Evolutionary conservation across 441 rosid genomes (phyloP), one percentile per base, ranked within the genome.

Genomic region (Corymbia citriodora): DNA sequence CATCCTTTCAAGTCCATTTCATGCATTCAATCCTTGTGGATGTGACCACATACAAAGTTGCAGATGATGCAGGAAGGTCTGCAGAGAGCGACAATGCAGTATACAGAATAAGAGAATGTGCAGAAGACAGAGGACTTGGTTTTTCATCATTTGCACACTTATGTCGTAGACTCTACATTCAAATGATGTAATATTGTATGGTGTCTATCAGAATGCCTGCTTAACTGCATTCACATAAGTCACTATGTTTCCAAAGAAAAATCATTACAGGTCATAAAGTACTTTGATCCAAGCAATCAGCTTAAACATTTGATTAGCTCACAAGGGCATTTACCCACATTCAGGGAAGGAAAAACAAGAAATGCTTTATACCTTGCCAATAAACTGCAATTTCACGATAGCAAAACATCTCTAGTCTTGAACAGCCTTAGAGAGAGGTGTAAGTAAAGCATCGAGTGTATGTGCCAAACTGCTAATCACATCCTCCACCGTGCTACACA

Each of bases 21-120:
- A 63, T 63, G 70, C 70, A 29, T 63, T n/a, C 9, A 3, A 29
- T 63, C 70, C 70, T 63, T 4, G 70, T 8, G 15, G 54, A 63
- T 33, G 29, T 63, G 70, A 63, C 70, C 70, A 14, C 17, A 1
- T 4, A 14, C 6, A 17, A 29, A 63, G 33, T 25, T 63, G 70
- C 70, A 29, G n/a, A 63, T 21, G 12, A 40, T 45, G 85, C 7
- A 79, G n/a, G 52, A 79, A 23, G 52, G n/a, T 25, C 4, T 6
- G 16, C 5, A 10, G 6, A 79, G 52, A 21, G 85, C 7, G 52
- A 11, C 8, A 10, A 9, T 0, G 6, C 6, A 4, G 85, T 13
- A 45, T 27, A 25, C 52, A 79, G 7, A 11, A 23, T 45, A 79
- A 11, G 33, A 13, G 48, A 40, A 79, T 79, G 15, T 25, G 17